Percentiles rank a stretch among this genome's conserved stretches.
phyloP scores from a whole-genome alignment of 352 stramenopile genomes.

The Globisporangium cylindrosporum region DNA sequence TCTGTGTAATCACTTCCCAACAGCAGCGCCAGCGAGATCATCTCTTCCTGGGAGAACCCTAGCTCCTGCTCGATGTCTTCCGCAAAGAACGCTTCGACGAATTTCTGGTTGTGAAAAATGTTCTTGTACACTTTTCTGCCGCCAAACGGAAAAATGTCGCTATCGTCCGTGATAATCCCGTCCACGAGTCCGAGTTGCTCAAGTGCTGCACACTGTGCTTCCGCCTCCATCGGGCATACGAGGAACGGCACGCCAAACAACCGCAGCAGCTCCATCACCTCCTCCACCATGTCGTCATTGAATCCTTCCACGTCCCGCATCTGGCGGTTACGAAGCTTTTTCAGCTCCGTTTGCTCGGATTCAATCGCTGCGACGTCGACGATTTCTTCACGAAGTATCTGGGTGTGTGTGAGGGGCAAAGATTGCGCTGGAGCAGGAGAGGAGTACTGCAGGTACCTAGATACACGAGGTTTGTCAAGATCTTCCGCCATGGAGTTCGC shows the following conservation, averaged over 20 bases:
- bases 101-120: slow-evolving; percentile 99
- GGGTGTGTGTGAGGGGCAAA: background rate
- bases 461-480: slow-evolving; percentile 14
- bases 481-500: slow-evolving; percentile 35
- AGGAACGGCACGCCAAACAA: slow-evolving; percentile 98
- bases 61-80: slow-evolving; percentile 92
- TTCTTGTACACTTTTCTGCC: slow-evolving; percentile 97
- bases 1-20: slow-evolving; percentile 96
- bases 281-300: slow-evolving; percentile 97
- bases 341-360: slow-evolving; percentile 65
- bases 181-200: slow-evolving; percentile 96
- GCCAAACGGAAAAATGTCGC: slow-evolving; percentile 93
- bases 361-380: slow-evolving; percentile 39
- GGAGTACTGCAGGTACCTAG: slow-evolving; percentile 52
- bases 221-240: slow-evolving; percentile 98
- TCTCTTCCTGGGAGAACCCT: slow-evolving; percentile 88
- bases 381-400: slow-evolving; percentile 14
- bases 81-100: slow-evolving; percentile 96
- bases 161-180: slow-evolving; percentile 99
- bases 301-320: slow-evolving; percentile 92
- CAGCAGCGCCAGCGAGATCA: slow-evolving; percentile 91
- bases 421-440: slow-evolving; percentile 9
- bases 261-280: slow-evolving; percentile 95
- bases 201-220: slow-evolving; percentile 97
- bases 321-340: slow-evolving; percentile 73